These are phyloP conservation scores for Melaleuca quinquenervia DNA, from an alignment of 345 rosid species.

Conservation along the genomic window DNA sequence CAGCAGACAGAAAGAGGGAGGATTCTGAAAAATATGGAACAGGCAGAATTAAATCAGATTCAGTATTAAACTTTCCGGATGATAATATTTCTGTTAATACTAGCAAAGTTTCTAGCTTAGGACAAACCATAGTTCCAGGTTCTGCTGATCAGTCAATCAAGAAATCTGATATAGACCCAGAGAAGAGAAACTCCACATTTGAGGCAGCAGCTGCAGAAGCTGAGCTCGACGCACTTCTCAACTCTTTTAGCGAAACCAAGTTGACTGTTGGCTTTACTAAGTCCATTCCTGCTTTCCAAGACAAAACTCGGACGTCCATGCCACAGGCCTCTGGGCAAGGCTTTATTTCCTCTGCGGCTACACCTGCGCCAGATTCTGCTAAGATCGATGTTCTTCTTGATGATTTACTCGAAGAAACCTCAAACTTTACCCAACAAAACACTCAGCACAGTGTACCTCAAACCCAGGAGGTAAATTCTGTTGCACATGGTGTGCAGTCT, in stretches of 20 bases:
- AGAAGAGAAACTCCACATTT: not conserved
- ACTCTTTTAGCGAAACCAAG: constrained; percentile 30
- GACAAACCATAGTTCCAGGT: not conserved
- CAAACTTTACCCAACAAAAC: constrained; percentile 10
- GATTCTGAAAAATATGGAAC: not conserved
- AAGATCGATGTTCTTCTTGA: constrained; percentile 41
- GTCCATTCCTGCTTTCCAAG: not conserved
- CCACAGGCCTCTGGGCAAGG: constrained; percentile 8
- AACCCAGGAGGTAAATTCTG: not conserved
- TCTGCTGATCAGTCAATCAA: not conserved
- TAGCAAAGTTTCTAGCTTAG: not conserved
- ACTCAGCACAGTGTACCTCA: not conserved
- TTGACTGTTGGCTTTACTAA: not conserved
- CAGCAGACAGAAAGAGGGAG: not conserved
- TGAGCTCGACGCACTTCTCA: constrained; percentile 64
- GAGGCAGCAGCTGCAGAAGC: constrained; percentile 16
- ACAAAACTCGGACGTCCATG: not conserved
- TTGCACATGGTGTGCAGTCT: not conserved
- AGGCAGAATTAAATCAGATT: not conserved
- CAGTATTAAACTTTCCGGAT: not conserved
- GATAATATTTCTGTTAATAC: not conserved
- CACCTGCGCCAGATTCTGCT: not conserved
- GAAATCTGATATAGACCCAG: not conserved
- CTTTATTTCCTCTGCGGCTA: not conserved
- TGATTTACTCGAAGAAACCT: constrained; percentile 46